phyloP scores from a whole-genome alignment of 2,329 filamentous ascomycete species.

The Aspergillus felis region DNA sequence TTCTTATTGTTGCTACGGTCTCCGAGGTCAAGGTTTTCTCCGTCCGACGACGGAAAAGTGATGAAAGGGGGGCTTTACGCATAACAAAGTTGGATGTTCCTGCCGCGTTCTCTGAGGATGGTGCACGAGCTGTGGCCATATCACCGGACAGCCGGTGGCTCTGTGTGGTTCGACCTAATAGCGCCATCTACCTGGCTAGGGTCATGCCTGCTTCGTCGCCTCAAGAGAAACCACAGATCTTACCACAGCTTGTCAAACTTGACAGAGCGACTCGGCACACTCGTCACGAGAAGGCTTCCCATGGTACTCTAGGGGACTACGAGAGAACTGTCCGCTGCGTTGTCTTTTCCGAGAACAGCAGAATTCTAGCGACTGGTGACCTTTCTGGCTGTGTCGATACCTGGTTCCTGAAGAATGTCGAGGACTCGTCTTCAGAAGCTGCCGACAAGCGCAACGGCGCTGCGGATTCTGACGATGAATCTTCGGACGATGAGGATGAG shows the following conservation, averaged over 20 bases:
- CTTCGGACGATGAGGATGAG: constrained; percentile 49
- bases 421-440: constrained; percentile 40
- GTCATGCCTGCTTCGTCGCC: constrained; percentile 40
- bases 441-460: constrained; percentile 39
- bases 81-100: constrained; percentile 69
- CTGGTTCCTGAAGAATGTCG: constrained; percentile 64
- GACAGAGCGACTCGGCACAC: constrained; percentile 32
- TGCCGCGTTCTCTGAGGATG: constrained; percentile 51
- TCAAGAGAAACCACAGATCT: constrained; percentile 41
- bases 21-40: constrained; percentile 74
- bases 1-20: constrained; percentile 72
- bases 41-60: constrained; percentile 52
- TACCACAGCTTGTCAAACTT: constrained; percentile 43
- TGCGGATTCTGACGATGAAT: constrained; percentile 46
- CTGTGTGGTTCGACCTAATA: constrained; percentile 56
- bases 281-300: constrained; percentile 46
- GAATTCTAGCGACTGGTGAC: constrained; percentile 73
- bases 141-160: constrained; percentile 47
- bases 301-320: constrained; percentile 70
- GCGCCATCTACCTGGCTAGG: constrained; percentile 52
- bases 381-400: constrained; percentile 82
- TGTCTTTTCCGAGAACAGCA: constrained; percentile 76
- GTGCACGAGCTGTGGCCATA: constrained; percentile 62
- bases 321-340: constrained; percentile 69
- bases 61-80: constrained; percentile 58